These are phyloP conservation scores for Pichia sp. DNA, from an alignment of 1,139 yeast species.

Conservation along the genomic window DNA sequence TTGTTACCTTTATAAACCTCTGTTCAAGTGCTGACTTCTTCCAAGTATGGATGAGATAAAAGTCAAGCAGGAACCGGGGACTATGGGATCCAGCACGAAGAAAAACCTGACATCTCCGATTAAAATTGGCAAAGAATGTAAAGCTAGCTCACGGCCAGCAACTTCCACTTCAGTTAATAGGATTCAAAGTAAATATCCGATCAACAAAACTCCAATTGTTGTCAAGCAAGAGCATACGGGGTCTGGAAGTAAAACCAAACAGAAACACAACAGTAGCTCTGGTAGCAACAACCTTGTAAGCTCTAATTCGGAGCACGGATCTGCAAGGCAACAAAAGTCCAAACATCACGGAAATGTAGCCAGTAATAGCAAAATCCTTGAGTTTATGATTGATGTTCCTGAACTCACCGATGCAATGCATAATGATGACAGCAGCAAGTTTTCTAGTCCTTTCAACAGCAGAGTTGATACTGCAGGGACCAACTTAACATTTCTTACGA, in stretches of 20 bases:
- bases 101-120: conserved; percentile 2
- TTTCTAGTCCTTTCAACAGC: conserved; percentile 17
- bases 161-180: background rate
- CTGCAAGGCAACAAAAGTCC: background rate
- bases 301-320: background rate
- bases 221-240: background rate
- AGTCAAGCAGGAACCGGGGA: conserved; percentile 16
- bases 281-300: conserved; percentile 3
- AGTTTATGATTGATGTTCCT: conserved; percentile 14
- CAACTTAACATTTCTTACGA: conserved; percentile 13
- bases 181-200: background rate
- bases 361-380: conserved; percentile 4
- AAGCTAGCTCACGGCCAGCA: background rate
- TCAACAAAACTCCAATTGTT: background rate
- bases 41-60: conserved; percentile 11
- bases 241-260: background rate
- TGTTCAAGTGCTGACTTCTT: background rate
- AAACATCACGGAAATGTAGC: background rate
- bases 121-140: background rate
- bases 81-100: background rate
- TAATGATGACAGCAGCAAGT: conserved; percentile 10
- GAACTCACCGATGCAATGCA: conserved; percentile 4
- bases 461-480: conserved; percentile 17
- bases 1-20: too few species aligned
- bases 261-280: background rate